Percentiles rank a stretch among this genome's conserved stretches.
phyloP scores from a whole-genome alignment of 2,329 filamentous ascomycete genomes.

The Hymenoscyphus albidus region DNA sequence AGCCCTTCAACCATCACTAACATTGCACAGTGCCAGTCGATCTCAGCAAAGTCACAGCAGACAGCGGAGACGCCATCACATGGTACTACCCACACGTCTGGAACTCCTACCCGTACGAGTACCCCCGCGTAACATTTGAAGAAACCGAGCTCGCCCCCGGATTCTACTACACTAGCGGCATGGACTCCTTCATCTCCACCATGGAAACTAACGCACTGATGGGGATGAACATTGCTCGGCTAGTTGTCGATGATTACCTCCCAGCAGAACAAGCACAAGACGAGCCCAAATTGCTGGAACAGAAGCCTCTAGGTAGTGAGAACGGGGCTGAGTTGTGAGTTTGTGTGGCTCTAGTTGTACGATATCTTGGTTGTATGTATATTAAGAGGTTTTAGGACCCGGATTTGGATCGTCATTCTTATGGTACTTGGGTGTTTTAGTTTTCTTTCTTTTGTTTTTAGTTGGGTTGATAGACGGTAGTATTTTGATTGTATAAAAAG shows the following conservation, averaged over 20 bases:
- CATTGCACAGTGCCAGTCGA: slow-evolving; percentile 23
- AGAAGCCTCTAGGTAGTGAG: neutral
- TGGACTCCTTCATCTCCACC: slow-evolving; percentile 91
- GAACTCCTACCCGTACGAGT: slow-evolving; percentile 79
- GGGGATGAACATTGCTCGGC: slow-evolving; percentile 76
- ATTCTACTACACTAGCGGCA: slow-evolving; percentile 69
- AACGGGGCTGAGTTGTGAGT: neutral
- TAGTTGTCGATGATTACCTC: slow-evolving; percentile 61
- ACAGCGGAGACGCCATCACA: slow-evolving; percentile 55
- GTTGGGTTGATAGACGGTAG: no score
- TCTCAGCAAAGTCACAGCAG: slow-evolving; percentile 22
- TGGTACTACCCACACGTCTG: slow-evolving; percentile 79
- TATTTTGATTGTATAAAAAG: no score
- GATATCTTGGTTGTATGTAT: no score
- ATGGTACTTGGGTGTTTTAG: no score
- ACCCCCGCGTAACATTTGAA: slow-evolving; percentile 85
- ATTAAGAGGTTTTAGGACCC: no score
- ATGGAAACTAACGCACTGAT: slow-evolving; percentile 96
- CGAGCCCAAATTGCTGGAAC: neutral
- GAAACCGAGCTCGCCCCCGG: slow-evolving; percentile 65
- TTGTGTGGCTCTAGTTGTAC: no score
- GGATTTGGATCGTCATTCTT: no score
- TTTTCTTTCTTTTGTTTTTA: no score
- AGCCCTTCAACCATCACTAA: slow-evolving; percentile 30
- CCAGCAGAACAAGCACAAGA: slow-evolving; percentile 20